Conservation (phyloP, 2,329 filamentous ascomycete species). For the Botrytis byssoidea region DNA sequence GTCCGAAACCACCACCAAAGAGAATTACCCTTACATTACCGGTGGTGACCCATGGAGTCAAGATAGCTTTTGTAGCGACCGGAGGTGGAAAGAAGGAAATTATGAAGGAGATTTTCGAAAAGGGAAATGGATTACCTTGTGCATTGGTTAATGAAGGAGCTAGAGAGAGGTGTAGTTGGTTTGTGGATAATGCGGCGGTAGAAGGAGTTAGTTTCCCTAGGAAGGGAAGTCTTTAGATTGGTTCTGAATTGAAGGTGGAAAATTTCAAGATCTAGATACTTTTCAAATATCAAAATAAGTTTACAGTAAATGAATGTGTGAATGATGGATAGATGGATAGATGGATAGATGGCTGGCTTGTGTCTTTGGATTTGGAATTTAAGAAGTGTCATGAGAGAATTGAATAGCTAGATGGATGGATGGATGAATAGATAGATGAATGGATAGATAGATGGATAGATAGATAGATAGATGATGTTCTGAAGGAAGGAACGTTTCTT, state of each 20-base stretch:
- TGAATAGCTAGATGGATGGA: background rate
- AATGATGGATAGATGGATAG: background rate
- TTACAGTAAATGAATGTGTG: background rate
- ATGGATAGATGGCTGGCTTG: background rate
- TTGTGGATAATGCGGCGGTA: constrained; percentile 82
- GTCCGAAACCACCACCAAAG: constrained; percentile 87
- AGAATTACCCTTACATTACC: constrained; percentile 91
- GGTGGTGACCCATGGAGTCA: constrained; percentile 82
- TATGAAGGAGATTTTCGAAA: constrained; percentile 87
- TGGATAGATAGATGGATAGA: background rate
- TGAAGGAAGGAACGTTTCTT: background rate
- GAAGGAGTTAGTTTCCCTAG: constrained; percentile 82
- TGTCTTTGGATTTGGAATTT: constrained; percentile 9
- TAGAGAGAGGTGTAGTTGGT: constrained; percentile 91
- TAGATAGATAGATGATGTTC: constrained; percentile 11
- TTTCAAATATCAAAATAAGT: background rate
- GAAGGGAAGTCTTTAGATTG: constrained; percentile 59
- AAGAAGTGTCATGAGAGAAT: background rate
- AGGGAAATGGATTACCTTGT: constrained; percentile 73
- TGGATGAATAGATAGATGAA: background rate
- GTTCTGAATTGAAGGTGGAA: background rate
- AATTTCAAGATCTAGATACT: background rate
- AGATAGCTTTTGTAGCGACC: constrained; percentile 88
- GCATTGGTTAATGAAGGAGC: constrained; percentile 81
- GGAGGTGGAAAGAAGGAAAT: constrained; percentile 88